These are phyloP conservation scores for Trichophyton schoenleinii DNA, from an alignment of 2,329 filamentous ascomycete species.

Conservation along the genomic window DNA sequence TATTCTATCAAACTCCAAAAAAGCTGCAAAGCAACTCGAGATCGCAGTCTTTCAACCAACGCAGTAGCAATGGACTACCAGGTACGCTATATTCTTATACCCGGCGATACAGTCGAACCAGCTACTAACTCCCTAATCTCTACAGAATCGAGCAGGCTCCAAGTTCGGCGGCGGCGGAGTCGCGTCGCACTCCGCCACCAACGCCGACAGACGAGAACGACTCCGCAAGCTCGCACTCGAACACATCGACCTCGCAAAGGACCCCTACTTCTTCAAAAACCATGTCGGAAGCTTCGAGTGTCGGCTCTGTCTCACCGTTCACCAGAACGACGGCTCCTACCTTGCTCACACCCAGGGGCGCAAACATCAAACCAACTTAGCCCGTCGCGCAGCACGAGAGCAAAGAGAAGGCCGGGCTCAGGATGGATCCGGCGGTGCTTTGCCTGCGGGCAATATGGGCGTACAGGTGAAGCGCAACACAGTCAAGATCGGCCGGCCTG, in stretches of 20 bases:
- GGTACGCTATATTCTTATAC: slow-evolving; percentile 21
- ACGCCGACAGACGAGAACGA: slow-evolving; percentile 92
- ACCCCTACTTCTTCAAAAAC: slow-evolving; percentile 99
- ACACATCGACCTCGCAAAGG: slow-evolving; percentile 97
- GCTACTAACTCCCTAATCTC: slow-evolving; percentile 9
- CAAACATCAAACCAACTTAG: slow-evolving; percentile 98
- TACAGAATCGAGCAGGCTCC: slow-evolving; percentile 82
- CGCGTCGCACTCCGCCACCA: slow-evolving; percentile 82
- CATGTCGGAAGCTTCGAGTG: slow-evolving; percentile 97
- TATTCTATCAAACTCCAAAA: background rate
- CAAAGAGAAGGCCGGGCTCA: slow-evolving; percentile 67
- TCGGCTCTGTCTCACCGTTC: slow-evolving; percentile 87
- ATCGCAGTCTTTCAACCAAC: background rate
- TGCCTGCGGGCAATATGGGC: slow-evolving; percentile 61
- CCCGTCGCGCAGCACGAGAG: slow-evolving; percentile 87
- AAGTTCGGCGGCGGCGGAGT: slow-evolving; percentile 97
- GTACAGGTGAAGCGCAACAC: slow-evolving; percentile 70
- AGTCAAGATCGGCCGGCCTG: slow-evolving; percentile 89
- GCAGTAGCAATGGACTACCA: slow-evolving; percentile 38
- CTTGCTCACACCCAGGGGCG: slow-evolving; percentile 96
- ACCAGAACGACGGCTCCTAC: slow-evolving; percentile 98
- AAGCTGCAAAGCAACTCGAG: background rate
- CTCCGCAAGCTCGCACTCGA: slow-evolving; percentile 96
- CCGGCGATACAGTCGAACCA: background rate
- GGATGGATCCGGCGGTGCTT: slow-evolving; percentile 38